These are phyloP conservation scores for Kluyveromyces nonfermentans DNA, from an alignment of 805 yeast species.

Conservation along the genomic window DNA sequence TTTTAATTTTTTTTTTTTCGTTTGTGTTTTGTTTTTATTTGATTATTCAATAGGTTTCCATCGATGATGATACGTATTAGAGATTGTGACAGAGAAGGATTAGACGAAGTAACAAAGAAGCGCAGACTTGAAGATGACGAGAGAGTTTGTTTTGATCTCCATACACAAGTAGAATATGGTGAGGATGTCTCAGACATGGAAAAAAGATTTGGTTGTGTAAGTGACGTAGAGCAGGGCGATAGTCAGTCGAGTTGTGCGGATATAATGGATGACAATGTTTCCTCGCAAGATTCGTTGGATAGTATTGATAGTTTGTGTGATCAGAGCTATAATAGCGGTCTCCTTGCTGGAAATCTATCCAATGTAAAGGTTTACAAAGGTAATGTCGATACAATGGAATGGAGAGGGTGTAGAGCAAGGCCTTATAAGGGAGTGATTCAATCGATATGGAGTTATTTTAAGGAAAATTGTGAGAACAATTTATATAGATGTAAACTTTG, in stretches of 20 bases:
- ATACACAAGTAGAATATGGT: neutral
- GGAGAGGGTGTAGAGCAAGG: neutral
- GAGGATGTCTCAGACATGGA: no score
- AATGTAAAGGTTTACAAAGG: conserved; percentile 3
- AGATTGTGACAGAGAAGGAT: neutral
- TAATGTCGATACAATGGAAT: neutral
- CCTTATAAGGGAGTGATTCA: conserved; percentile 2
- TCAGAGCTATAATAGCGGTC: neutral
- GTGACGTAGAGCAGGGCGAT: neutral
- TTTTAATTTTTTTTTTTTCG: no score
- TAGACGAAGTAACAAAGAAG: neutral
- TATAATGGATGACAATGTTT: neutral
- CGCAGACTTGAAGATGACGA: neutral
- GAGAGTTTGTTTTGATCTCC: neutral
- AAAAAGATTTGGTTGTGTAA: neutral
- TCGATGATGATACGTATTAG: neutral
- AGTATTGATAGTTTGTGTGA: neutral
- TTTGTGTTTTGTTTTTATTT: no score
- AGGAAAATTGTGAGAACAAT: conserved; percentile 1
- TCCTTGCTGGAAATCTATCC: neutral
- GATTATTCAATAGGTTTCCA: neutral
- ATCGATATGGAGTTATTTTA: conserved; percentile 3
- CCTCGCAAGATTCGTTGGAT: neutral
- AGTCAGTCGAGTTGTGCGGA: neutral
- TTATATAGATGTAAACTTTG: conserved; percentile 3